Base-by-base conservation (phyloP, 2,329 filamentous ascomycete genomes). In the Coniochaeta ligniaria region DNA sequence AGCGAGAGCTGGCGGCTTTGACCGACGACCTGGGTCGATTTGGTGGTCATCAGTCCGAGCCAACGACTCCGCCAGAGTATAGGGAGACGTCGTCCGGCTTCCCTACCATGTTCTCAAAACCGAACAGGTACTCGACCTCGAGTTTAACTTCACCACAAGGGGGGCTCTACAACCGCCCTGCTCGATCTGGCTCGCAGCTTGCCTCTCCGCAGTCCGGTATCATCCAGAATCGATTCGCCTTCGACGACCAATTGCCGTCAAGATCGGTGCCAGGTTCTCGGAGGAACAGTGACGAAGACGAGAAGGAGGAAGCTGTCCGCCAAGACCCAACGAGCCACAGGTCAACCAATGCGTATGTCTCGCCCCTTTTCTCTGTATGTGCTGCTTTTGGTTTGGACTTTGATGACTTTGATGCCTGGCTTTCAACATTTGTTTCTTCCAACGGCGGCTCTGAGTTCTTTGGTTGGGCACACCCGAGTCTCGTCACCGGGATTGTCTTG, bases 31-130 rank as follows among this genome's bases (percentile, higher is more conserved):
- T 96, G 61, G 80, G 81, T 47, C 79, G 83, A 64, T 80, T 81
- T 61, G 77, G 74, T 66, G 72, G 90, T 59, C 90, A 93, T 69
- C 91, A 96, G 72, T 96, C 91, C 67, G 94, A 98, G 76, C 95
- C 95, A 17, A 97, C 95, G 1, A 99, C 95, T 24, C 95, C 95
- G 24, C 95, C 95, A 35, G 95, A 98, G 74, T 94, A 95, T 73
- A 88, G 87, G 67, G 92, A 96, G 65, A 86, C 77, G 14, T 74
- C 74, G 61, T 80, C 85, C 63, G 88, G 88, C 50, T 94, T 96
- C 69, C 87, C 90, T 60, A 87, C 86, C 69, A 86, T 90, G 66
- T 90, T 95, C 71, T 92, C 91, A 60, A 86, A 92, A 47, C 90
- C 92, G 50, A 93, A 93, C 72, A 86, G 93, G 63, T 94, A 96